These are phyloP conservation scores for Corynascus novoguineensis DNA, from an alignment of 495 filamentous ascomycete species.

Conservation along the genomic window DNA sequence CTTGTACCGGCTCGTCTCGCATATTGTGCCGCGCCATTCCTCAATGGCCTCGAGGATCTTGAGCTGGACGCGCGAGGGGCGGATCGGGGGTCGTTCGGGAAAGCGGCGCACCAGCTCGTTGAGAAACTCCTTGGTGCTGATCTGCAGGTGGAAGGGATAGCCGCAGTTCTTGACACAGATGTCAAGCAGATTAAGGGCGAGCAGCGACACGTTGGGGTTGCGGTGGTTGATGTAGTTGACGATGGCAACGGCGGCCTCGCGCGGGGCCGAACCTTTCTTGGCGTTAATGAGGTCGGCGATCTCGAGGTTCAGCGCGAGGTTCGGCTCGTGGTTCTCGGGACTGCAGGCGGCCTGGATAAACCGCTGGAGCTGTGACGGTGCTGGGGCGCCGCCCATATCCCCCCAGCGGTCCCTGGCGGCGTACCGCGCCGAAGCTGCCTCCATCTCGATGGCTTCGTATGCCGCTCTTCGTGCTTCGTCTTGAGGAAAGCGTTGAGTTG, in stretches of 20 bases:
- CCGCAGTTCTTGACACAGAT: slow-evolving; percentile 99
- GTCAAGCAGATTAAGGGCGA: slow-evolving; percentile 88
- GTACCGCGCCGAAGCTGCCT: slow-evolving; percentile 92
- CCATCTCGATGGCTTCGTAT: slow-evolving; percentile 50
- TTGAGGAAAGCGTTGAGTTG: neutral
- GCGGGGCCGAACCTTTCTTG: slow-evolving; percentile 95
- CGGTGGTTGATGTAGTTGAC: slow-evolving; percentile 93
- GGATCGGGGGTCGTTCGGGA: slow-evolving; percentile 84
- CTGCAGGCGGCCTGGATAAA: slow-evolving; percentile 95
- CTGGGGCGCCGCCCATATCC: slow-evolving; percentile 67
- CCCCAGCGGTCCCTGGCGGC: slow-evolving; percentile 93
- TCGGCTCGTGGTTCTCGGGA: slow-evolving; percentile 93
- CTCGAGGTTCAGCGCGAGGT: slow-evolving; percentile 92
- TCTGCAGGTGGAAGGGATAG: slow-evolving; percentile 97
- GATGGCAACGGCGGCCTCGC: slow-evolving; percentile 91
- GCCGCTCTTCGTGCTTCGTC: neutral
- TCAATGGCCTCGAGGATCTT: slow-evolving; percentile 95
- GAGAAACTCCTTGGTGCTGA: slow-evolving; percentile 96
- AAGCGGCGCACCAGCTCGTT: slow-evolving; percentile 97
- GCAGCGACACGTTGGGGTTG: slow-evolving; percentile 87
- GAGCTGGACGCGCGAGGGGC: slow-evolving; percentile 78
- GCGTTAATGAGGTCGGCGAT: slow-evolving; percentile 94
- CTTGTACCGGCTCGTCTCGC: slow-evolving; percentile 93
- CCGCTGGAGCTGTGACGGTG: slow-evolving; percentile 80
- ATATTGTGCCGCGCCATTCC: slow-evolving; percentile 97